Evolutionary conservation across 2,329 filamentous ascomycete genomes (phyloP).

Genomic region (Arthroderma uncinatum): DNA sequence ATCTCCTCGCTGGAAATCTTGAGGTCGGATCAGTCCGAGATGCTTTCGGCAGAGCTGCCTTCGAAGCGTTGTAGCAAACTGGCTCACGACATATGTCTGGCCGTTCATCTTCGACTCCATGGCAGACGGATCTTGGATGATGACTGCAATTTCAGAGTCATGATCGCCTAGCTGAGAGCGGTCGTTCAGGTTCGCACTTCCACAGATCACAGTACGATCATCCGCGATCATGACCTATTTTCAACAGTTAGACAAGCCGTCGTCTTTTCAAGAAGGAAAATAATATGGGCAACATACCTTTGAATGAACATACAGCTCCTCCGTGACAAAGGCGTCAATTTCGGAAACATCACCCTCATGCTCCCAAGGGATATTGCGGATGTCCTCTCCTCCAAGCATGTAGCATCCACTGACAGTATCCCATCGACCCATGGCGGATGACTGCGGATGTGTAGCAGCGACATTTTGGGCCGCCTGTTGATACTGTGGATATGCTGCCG

Average conservation of each 20-base stretch:
- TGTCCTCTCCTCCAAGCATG: constrained; percentile 58
- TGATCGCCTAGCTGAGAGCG: constrained; percentile 70
- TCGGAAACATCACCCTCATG: constrained; percentile 59
- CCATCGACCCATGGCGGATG: constrained; percentile 31
- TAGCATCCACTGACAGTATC: constrained; percentile 65
- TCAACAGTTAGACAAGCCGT: background rate
- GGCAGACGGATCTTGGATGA: constrained; percentile 66
- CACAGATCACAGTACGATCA: constrained; percentile 70
- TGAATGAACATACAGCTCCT: constrained; percentile 89
- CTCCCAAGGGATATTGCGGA: constrained; percentile 64
- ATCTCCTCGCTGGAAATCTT: constrained; percentile 52
- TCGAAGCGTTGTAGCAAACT: constrained; percentile 69
- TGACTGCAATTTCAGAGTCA: constrained; percentile 81
- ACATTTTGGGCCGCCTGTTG: constrained; percentile 55
- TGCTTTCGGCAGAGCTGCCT: constrained; percentile 86
- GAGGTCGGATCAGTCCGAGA: constrained; percentile 65
- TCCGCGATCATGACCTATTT: constrained; percentile 58
- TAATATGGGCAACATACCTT: constrained; percentile 42
- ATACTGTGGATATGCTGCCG: constrained; percentile 52
- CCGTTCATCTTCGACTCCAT: constrained; percentile 66
- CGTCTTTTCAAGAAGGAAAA: background rate
- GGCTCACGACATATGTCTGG: constrained; percentile 56
- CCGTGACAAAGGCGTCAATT: constrained; percentile 78
- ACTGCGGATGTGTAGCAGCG: constrained; percentile 35
- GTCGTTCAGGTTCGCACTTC: constrained; percentile 60